Conservation (phyloP, 1,139 yeast species). For the Entelexis paramagnoliae region DNA sequence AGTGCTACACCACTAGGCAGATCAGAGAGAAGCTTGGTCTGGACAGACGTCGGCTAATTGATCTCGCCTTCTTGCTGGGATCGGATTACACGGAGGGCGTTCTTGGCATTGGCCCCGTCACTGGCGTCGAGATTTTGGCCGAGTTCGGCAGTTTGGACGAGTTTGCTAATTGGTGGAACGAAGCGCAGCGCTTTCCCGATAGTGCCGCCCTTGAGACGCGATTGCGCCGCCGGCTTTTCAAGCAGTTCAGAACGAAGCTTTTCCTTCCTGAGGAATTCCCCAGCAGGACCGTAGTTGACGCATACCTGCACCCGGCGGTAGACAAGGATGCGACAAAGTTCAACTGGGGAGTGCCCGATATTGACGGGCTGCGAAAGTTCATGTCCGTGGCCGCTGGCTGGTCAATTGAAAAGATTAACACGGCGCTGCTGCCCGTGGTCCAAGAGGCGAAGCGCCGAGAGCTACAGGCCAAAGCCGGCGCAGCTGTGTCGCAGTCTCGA, state of each 20-base stretch:
- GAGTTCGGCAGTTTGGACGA: constrained; percentile 49
- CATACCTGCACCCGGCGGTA: constrained; percentile 71
- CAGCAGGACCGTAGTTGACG: constrained; percentile 53
- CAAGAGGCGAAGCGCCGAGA: constrained; percentile 59
- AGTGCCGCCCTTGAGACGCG: constrained; percentile 21
- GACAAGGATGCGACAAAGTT: constrained; percentile 69
- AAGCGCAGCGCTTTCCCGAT: constrained; percentile 34
- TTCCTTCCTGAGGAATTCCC: constrained; percentile 62
- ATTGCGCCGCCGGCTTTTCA: constrained; percentile 40
- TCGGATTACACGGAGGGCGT: constrained; percentile 92
- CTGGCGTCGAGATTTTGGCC: constrained; percentile 85
- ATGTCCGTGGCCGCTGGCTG: constrained; percentile 71
- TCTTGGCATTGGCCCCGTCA: constrained; percentile 85
- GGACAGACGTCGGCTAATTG: constrained; percentile 52
- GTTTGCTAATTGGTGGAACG: constrained; percentile 50
- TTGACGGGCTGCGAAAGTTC: constrained; percentile 65
- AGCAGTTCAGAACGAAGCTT: constrained; percentile 52
- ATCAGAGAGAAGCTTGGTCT: constrained; percentile 59
- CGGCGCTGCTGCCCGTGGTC: constrained; percentile 79
- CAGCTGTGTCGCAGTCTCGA: constrained; percentile 16
- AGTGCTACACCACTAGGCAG: constrained; percentile 58
- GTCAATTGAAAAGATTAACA: constrained; percentile 67
- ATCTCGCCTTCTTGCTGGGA: constrained; percentile 72
- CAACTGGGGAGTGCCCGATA: constrained; percentile 83
- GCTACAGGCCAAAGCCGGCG: constrained; percentile 21